Conservation (phyloP, 2,329 filamentous ascomycete species). For the Biscogniauxia mediterranea region DNA sequence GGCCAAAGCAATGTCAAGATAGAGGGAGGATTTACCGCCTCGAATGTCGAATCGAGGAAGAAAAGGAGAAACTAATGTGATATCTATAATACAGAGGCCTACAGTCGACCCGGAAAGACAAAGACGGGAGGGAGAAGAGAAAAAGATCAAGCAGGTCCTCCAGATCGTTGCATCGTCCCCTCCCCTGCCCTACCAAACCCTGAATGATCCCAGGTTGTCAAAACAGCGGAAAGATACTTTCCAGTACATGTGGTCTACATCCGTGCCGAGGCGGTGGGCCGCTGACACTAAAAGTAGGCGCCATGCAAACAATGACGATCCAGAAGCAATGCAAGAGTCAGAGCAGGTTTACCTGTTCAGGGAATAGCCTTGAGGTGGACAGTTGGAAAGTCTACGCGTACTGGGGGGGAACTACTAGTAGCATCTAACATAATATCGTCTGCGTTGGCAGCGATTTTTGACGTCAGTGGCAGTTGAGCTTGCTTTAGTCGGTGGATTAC, state of each 20-base stretch:
- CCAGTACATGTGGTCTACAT: constrained; percentile 8
- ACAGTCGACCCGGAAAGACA: background rate
- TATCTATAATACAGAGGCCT: background rate
- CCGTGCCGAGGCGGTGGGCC: background rate
- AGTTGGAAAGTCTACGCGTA: background rate
- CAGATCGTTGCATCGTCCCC: background rate
- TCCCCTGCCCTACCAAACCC: background rate
- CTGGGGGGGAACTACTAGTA: background rate
- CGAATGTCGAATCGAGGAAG: too few species aligned
- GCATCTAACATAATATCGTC: background rate
- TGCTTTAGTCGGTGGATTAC: background rate
- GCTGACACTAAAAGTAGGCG: background rate
- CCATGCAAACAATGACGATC: background rate
- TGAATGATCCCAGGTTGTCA: background rate
- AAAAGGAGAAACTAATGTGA: background rate
- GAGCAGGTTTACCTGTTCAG: background rate
- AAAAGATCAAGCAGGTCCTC: background rate
- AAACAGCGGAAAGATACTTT: background rate
- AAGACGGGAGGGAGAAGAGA: background rate
- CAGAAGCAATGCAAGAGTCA: background rate
- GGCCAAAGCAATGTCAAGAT: background rate
- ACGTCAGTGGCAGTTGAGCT: background rate
- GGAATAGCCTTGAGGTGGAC: too few species aligned
- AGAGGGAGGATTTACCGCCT: background rate
- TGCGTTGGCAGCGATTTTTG: background rate